Base-by-base conservation (phyloP, 345 rosid genomes). In the Eutrema heterophyllum region DNA sequence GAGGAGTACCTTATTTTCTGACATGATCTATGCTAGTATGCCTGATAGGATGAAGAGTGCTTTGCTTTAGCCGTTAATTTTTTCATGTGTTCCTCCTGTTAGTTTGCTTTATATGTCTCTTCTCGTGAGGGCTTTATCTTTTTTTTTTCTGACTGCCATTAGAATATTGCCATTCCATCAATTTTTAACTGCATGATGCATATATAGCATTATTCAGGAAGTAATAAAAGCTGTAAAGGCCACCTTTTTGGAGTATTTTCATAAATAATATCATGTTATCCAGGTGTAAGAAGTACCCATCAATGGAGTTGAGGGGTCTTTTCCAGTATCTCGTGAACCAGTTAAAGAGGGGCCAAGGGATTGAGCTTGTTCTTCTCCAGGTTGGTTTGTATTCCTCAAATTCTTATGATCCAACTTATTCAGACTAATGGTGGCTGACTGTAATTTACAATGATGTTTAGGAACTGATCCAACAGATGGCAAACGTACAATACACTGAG, bases 391-490 rank as follows among this genome's bases (percentile, higher is more conserved):
- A 73, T 52, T 57, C 67, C 50, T 16, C 50, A 32, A 43, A 39
- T 41, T 73, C 67, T 44, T 35, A 32, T 62, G 36, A 43, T 73
- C 67, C 57, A 52, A 32, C 55, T 27, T 70, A 18, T 38, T 68
- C 64, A 46, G 33, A 63, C 52, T 44, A 35, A 35, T 51, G 53
- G 36, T 82, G 71, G 79, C 67, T 48, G 41, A 65, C 63, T 67
- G 68, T 60, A 51, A 50, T 68, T 30, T 48, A 27, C 81, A 79
- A 71, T 75, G 72, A 43, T 45, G 43, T 72, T 83, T 78, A 96
- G 99, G 99, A 96, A 81, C 93, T 96, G 74, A 64, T 96, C 83
- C 97, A 90, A 75, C 99, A 96, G 83, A 96, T 96, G 99, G 99
- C 99, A 71, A 96, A 92, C 83, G 98, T 92, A 59, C 99, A 90